phyloP scores from a whole-genome alignment of 768 basidiomycete genomes.

The Jaapia argillacea region DNA sequence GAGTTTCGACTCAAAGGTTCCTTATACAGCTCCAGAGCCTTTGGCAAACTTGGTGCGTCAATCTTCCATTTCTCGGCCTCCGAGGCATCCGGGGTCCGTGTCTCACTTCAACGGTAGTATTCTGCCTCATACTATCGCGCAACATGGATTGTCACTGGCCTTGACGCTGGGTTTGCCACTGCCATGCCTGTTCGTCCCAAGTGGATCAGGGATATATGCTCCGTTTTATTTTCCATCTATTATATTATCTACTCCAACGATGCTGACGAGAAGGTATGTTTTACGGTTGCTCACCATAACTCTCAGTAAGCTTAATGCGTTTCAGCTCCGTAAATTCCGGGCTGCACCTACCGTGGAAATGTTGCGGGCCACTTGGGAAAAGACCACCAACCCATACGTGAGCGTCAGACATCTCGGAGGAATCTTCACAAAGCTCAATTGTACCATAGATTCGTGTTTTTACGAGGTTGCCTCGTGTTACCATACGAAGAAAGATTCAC shows the following conservation, averaged over 20 bases:
- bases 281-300: background rate
- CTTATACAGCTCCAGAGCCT: conserved; percentile 75
- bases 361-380: conserved; percentile 95
- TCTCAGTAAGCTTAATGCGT: background rate
- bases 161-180: conserved; percentile 97
- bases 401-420: conserved; percentile 10
- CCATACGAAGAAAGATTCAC: conserved; percentile 64
- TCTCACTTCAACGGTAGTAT: conserved; percentile 41
- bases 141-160: conserved; percentile 86
- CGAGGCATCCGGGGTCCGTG: conserved; percentile 2
- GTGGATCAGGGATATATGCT: conserved; percentile 84
- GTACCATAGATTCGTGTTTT: conserved; percentile 54
- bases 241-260: conserved; percentile 86
- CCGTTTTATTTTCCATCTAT: conserved; percentile 78
- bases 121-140: conserved; percentile 91
- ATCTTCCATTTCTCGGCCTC: background rate
- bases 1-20: conserved; percentile 5
- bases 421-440: conserved; percentile 5
- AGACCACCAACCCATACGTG: conserved; percentile 89
- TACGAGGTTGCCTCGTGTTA: conserved; percentile 48
- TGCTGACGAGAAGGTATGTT: conserved; percentile 89
- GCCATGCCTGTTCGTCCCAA: conserved; percentile 89
- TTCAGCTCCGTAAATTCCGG: conserved; percentile 80
- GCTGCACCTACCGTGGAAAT: conserved; percentile 95
- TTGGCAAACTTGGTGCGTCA: conserved; percentile 70